Evolutionary conservation across 2,329 filamentous ascomycete species (phyloP), one percentile per base, ranked within the genome.

Genomic region (Davidsoniella neocaledoniae): DNA sequence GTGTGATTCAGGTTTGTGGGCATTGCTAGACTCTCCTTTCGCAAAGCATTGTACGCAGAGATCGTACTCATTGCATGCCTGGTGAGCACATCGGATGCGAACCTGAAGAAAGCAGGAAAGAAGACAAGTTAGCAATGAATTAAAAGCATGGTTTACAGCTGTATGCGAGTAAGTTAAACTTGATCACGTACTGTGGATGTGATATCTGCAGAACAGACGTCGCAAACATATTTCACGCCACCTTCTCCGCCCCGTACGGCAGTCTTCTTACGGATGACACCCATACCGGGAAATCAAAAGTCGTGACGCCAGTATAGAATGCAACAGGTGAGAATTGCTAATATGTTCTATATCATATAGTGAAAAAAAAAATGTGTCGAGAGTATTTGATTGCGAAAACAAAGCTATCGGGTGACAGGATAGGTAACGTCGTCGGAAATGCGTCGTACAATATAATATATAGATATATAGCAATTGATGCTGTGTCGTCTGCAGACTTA

Each of bases 41-140:
- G 86, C 75, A 64, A 98, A 98, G 66, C 91, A 98, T 49, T 86
- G 82, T 37, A 98, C 91, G 63, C 91, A 98, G 48, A 98, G 79
- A 62, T 98, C 91, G 63, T 95, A 98, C 60, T 98, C 91, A 60
- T 82, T 83, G 64, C 91, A 98, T 49, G 76, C 73, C 48, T 77
- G 63, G 60, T 86, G 79, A 48, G 88, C 88, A 66, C 91, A 98
- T 63, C 86, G 77, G 64, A 98, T 96, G 57, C 91, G 87, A 56
- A 98, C 87, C 86, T 94, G 53, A 21, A 26, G 14, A 48, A 16
- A 29, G 10, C 21, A 23, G 16, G n/a, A 44, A 48, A 4, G 9
- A 47, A 26, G 7, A 21, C 23, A 36, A 17, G 46, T 26, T 36
- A 42, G 41, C n/a, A 16, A 33, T 12, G 10, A 14, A 51, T 37